phyloP scores from a whole-genome alignment of 1,139 yeast species.

The Yamadazyma taylorii region DNA sequence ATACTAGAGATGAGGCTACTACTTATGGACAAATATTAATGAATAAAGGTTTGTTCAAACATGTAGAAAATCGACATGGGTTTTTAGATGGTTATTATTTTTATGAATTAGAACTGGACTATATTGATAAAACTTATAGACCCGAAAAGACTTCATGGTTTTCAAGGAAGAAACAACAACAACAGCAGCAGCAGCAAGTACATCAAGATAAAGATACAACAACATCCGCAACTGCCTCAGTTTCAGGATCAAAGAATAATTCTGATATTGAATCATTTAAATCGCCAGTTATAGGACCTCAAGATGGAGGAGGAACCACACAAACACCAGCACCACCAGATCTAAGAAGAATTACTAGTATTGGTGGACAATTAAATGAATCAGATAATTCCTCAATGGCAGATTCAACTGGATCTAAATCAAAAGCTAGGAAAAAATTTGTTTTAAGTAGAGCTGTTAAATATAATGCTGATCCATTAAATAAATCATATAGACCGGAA shows the following conservation, averaged over 20 bases:
- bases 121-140: constrained; percentile 35
- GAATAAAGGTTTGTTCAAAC: constrained; percentile 70
- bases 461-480: constrained; percentile 74
- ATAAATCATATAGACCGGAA: constrained; percentile 76
- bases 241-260: constrained; percentile 20
- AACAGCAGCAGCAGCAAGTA: constrained; percentile 15
- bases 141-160: constrained; percentile 32
- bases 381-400: constrained; percentile 38
- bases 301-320: too few relatives aligned
- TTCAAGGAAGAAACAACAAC: constrained; percentile 25
- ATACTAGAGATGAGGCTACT: constrained; percentile 79
- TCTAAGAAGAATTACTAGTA: constrained; percentile 24
- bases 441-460: constrained; percentile 61
- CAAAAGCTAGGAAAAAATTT: constrained; percentile 25
- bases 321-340: too few relatives aligned
- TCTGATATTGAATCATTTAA: constrained; percentile 30
- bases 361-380: constrained; percentile 17
- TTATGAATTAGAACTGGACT: constrained; percentile 68
- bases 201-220: constrained; percentile 16
- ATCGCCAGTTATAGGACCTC: constrained; percentile 26
- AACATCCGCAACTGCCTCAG: constrained; percentile 16
- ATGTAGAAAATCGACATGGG: constrained; percentile 80
- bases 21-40: constrained; percentile 74
- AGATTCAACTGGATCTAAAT: constrained; percentile 26
- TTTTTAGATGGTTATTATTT: constrained; percentile 92